phyloP scores from a whole-genome alignment of 306 rosid genomes.

The Sicyos baderoa region DNA sequence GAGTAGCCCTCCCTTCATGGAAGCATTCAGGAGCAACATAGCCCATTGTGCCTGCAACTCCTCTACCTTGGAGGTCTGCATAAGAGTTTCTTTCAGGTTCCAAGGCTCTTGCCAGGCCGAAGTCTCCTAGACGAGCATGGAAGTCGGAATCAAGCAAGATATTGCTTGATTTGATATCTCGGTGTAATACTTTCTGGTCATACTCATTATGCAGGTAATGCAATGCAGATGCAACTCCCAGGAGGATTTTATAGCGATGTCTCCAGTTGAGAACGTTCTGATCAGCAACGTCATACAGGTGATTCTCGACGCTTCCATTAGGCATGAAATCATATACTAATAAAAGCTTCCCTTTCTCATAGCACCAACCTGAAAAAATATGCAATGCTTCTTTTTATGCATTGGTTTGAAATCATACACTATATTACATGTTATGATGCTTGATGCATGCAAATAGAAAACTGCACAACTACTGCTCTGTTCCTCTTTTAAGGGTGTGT shows the following conservation, averaged over 20 bases:
- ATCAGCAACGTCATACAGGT: constrained; percentile 24
- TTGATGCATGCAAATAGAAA: not conserved
- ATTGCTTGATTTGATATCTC: constrained; percentile 45
- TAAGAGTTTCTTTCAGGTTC: constrained; percentile 42
- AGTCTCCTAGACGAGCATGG: constrained; percentile 45
- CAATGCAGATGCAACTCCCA: constrained; percentile 37
- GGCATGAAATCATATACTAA: constrained; percentile 44
- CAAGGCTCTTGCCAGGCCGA: constrained; percentile 49
- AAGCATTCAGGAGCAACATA: constrained; percentile 54
- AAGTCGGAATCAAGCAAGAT: constrained; percentile 31
- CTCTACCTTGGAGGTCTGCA: constrained; percentile 33
- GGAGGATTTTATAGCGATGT: constrained; percentile 32
- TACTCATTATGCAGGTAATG: constrained; percentile 42
- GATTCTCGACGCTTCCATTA: constrained; percentile 40
- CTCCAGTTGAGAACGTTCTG: constrained; percentile 28
- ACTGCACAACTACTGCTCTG: not conserved
- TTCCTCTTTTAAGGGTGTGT: not conserved
- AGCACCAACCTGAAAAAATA: constrained; percentile 39
- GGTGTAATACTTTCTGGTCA: constrained; percentile 40
- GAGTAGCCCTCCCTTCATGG: constrained; percentile 45
- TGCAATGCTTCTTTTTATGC: not conserved
- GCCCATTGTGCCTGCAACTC: constrained; percentile 46
- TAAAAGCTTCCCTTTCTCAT: constrained; percentile 41
- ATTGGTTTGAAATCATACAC: not conserved
- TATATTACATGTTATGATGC: not conserved